Evolutionary conservation across 2,329 filamentous ascomycete species (phyloP), one percentile per base, ranked within the genome.

Genomic region (Pseudogymnoascus sp.): DNA sequence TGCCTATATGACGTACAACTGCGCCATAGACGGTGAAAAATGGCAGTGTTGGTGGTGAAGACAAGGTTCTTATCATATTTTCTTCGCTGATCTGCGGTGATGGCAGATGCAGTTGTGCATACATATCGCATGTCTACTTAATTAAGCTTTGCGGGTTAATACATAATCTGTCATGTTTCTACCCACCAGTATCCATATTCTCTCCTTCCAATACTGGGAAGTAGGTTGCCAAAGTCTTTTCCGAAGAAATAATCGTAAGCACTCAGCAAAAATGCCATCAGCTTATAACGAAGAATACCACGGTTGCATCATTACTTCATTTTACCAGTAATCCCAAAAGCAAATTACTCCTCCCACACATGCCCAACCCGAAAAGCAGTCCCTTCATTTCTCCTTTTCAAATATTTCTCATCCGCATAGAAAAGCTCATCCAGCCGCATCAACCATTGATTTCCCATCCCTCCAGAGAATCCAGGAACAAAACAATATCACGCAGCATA

Each of bases 401-500:
- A 19, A 6, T 11, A 16, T 19, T 4, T 16, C n/a, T 4, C 8
- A 16, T 16, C 3, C 48, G 4, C 14, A 14, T 57, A 7, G 10
- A 10, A 34, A 34, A 5, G 10, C 7, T 4, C 5, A 5, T 21
- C 51, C n/a, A 13, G 28, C 3, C 34, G 7, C 28, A 57, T 25
- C 13, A 25, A 25, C 43, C 43, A 48, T 25, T 2, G 4, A 25
- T 16, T 1, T 54, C 51, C 28, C 51, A 57, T 34, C 45, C 45
- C 16, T 54, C 45, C 14, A 31, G 45, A 14, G 16, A 57, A 34
- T 13, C 51, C n/a, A 78, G 62, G 61, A 79, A 79, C 7, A 61
- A 37, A 13, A 73, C 66, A 10, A 81, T 71, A 62, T 80, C 74
- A 4, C 62, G 41, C 6, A 80, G 64, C 77, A 81, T 80, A 25